These are phyloP conservation scores for Spiromastix sp. DNA, from an alignment of 2,329 filamentous ascomycete genomes.

Conservation along the genomic window DNA sequence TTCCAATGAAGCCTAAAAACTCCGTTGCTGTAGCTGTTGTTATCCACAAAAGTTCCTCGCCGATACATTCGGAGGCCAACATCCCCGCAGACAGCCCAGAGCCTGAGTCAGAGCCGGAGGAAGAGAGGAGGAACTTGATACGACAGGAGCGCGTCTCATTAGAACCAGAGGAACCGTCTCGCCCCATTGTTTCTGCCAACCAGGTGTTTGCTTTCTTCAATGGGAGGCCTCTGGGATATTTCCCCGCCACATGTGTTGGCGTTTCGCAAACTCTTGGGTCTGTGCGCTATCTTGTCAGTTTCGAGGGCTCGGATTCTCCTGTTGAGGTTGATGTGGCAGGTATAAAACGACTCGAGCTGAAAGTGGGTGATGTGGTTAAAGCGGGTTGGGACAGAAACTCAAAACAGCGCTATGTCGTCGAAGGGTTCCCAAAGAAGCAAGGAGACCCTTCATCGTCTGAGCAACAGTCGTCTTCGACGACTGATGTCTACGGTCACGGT, in stretches of 20 bases:
- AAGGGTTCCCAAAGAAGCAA: slow-evolving; percentile 29
- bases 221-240: slow-evolving; percentile 44
- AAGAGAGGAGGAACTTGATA: no score
- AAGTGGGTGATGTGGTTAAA: slow-evolving; percentile 36
- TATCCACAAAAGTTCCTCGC: background rate
- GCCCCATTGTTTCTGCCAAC: slow-evolving; percentile 29
- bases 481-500: slow-evolving; percentile 31
- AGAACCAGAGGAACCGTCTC: no score
- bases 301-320: slow-evolving; percentile 31
- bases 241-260: slow-evolving; percentile 49
- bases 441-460: slow-evolving; percentile 11
- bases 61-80: no score
- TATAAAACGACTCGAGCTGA: slow-evolving; percentile 36
- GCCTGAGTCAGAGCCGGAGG: no score
- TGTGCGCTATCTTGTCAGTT: slow-evolving; percentile 35
- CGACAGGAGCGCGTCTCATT: no score
- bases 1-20: no score
- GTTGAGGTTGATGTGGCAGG: slow-evolving; percentile 29
- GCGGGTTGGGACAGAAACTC: slow-evolving; percentile 33
- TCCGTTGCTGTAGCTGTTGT: slow-evolving; percentile 1
- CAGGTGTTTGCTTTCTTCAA: slow-evolving; percentile 51
- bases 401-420: slow-evolving; percentile 33
- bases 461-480: slow-evolving; percentile 2
- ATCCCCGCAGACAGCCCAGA: no score
- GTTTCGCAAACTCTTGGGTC: slow-evolving; percentile 28